These are phyloP conservation scores for Cladosporium sp. DNA, from an alignment of 2,329 filamentous ascomycete species.

Conservation along the genomic window DNA sequence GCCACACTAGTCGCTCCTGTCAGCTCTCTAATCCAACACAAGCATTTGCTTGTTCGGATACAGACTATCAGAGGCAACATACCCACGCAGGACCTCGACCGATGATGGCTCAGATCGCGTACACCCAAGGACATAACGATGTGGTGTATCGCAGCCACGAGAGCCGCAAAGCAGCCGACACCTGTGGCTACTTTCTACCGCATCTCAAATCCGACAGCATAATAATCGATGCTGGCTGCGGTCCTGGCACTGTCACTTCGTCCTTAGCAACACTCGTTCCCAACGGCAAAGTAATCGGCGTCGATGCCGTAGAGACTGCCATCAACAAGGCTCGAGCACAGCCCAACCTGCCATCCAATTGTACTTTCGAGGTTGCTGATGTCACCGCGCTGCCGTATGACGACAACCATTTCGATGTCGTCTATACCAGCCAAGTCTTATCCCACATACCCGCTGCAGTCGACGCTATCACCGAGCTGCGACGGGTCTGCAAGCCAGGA, in stretches of 20 bases:
- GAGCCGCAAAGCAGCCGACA: constrained; percentile 5
- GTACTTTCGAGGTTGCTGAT: constrained; percentile 35
- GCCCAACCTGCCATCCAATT: constrained; percentile 29
- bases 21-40: too few species aligned
- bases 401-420: constrained; percentile 54
- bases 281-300: constrained; percentile 28
- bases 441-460: constrained; percentile 51
- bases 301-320: constrained; percentile 25
- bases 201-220: constrained; percentile 22
- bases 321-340: constrained; percentile 29
- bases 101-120: constrained; percentile 1
- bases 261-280: constrained; percentile 27
- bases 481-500: constrained; percentile 47
- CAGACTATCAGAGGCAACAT: too few species aligned
- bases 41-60: too few species aligned
- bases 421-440: constrained; percentile 55
- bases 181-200: not conserved
- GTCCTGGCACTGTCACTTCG: constrained; percentile 37
- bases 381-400: constrained; percentile 37
- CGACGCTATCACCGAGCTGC: constrained; percentile 49
- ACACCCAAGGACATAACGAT: constrained; percentile 2
- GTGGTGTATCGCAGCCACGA: not conserved
- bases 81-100: too few species aligned
- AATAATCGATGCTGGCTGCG: constrained; percentile 37
- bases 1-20: not conserved